Evolutionary conservation across 768 basidiomycete species (phyloP).

Genomic region (Porphyrellus cyaneotinctus): DNA sequence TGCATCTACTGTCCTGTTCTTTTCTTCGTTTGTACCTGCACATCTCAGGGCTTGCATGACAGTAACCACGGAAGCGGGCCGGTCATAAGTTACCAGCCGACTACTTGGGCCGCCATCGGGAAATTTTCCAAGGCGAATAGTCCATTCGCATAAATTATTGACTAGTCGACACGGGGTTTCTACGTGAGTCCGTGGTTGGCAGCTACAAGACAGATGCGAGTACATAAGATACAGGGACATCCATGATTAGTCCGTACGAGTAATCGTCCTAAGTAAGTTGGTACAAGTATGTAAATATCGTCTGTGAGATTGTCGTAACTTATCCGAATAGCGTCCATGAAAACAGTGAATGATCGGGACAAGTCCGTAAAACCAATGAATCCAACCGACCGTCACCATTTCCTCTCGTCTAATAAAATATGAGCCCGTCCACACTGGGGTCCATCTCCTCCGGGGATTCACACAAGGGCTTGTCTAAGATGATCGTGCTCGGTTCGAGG

Average conservation of each 20-base stretch:
- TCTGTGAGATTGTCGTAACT: not conserved
- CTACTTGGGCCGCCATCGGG: not conserved
- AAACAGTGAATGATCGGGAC: not conserved
- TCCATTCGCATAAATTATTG: not conserved
- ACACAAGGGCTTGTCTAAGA: slow-evolving; percentile 11
- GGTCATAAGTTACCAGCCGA: slow-evolving; percentile 10
- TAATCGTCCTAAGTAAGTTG: not conserved
- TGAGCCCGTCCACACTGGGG: not conserved
- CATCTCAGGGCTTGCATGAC: slow-evolving; percentile 11
- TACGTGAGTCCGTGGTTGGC: slow-evolving; percentile 6
- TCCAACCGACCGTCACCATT: not conserved
- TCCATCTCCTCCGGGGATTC: slow-evolving; percentile 22
- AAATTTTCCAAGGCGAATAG: not conserved
- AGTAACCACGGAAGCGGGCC: slow-evolving; percentile 9
- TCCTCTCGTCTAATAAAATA: not conserved
- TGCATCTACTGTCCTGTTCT: not conserved
- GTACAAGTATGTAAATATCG: not conserved
- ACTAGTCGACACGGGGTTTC: not conserved
- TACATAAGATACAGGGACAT: slow-evolving; percentile 1
- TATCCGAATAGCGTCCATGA: slow-evolving; percentile 1
- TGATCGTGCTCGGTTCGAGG: slow-evolving; percentile 2
- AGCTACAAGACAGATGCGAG: slow-evolving; percentile 1
- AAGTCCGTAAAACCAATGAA: not conserved
- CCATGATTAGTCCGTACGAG: not conserved
- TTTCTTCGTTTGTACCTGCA: slow-evolving; percentile 15